These are phyloP conservation scores for Penicillium corylophilum DNA, from an alignment of 2,329 filamentous ascomycete genomes.

Conservation along the genomic window DNA sequence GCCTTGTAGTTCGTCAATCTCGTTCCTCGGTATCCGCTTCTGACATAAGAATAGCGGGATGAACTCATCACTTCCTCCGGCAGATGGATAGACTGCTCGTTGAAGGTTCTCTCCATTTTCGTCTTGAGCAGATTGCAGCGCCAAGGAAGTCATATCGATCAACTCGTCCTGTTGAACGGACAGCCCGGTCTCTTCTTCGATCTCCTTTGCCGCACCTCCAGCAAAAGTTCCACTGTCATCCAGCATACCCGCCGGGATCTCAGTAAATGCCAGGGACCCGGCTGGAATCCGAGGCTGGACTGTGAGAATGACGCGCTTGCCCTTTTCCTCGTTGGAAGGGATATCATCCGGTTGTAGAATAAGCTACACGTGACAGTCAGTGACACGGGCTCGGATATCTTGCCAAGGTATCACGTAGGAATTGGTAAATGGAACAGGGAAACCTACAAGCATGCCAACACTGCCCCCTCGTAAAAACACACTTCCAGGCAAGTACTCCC, in stretches of 20 bases:
- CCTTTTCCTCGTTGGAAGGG: conserved; percentile 37
- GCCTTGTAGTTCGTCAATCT: conserved; percentile 53
- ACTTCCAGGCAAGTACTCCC: conserved; percentile 54
- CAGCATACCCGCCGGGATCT: conserved; percentile 62
- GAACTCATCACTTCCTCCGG: conserved; percentile 60
- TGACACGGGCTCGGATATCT: not conserved
- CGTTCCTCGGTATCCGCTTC: conserved; percentile 49
- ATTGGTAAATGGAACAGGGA: not conserved
- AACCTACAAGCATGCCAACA: conserved; percentile 55
- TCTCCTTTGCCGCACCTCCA: conserved; percentile 57
- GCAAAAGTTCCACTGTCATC: conserved; percentile 55
- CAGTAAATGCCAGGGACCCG: conserved; percentile 54
- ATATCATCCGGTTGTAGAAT: conserved; percentile 56
- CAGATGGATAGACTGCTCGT: conserved; percentile 53
- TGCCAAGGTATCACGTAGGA: not conserved
- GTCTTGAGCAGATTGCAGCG: conserved; percentile 31
- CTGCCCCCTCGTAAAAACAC: conserved; percentile 60
- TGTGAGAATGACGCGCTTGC: conserved; percentile 54
- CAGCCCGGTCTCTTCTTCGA: conserved; percentile 58
- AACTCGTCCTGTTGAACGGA: conserved; percentile 51
- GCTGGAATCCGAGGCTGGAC: conserved; percentile 59
- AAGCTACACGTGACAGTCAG: conserved; percentile 38
- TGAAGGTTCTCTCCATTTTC: conserved; percentile 42
- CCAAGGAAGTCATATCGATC: conserved; percentile 55
- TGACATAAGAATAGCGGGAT: conserved; percentile 58